Evolutionary conservation across 2,329 filamentous ascomycete species (phyloP), one percentile per base, ranked within the genome.

Genomic region (Trichoderma semiorbis): DNA sequence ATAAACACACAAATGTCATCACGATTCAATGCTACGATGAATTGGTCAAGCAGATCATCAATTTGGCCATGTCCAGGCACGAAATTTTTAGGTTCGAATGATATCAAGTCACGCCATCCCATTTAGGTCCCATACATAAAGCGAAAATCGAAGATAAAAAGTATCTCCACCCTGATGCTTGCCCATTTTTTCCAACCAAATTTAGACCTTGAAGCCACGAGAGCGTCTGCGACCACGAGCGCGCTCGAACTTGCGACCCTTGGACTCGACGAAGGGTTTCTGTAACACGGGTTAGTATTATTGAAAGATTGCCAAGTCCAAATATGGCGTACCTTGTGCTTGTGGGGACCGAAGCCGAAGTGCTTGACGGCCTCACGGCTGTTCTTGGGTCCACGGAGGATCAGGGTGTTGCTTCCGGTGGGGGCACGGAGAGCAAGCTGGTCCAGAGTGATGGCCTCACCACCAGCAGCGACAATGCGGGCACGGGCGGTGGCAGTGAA

Each of bases 181-280:
- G 74, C 74, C 74, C 75, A 75, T 72, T 55, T 50, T 69, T 76
- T 76, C 75, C 76, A 73, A 75, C 75, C 71, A 75, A 73, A 84
- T 84, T 93, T 97, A 99, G 84, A 99, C 96, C 94, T 99, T 99
- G 95, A 99, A 99, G 90, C 97, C 96, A 83, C 93, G 91, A 81
- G 95, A 98, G 85, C 94, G 90, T 92, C 96, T 97, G 87, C 96
- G 95, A 86, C 96, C 97, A 96, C 96, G 95, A 82, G 95, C 96
- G 82, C 91, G 90, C 92, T 99, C 97, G 89, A 99, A 99, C 90
- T 99, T 99, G 87, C 96, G 93, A 83, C 97, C 97, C 93, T 99
- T 99, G 89, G 94, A 97, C 86, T 94, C 90, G 82, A 99, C 90
- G 80, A 97, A 93, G 79, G 95, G 95, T 91, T 98, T 98, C 95